Evolutionary conservation across 2,329 filamentous ascomycete genomes (phyloP).

Genomic region (Botryotinia calthae): DNA sequence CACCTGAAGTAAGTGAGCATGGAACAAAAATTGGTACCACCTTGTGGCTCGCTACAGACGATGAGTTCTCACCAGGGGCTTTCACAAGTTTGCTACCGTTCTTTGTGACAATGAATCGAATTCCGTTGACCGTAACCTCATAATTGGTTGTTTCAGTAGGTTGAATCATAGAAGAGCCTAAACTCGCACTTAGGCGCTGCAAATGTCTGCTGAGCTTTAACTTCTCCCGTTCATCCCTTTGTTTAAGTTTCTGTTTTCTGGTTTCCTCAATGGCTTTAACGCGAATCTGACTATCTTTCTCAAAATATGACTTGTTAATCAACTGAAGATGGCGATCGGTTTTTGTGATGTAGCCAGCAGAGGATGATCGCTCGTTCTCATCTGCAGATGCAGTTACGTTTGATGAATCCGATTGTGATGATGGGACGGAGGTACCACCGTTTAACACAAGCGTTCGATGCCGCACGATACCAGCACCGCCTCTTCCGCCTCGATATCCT

Average conservation of each 20-base stretch:
- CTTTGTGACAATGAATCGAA: slow-evolving; percentile 69
- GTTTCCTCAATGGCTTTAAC: slow-evolving; percentile 71
- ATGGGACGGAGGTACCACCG: slow-evolving; percentile 29
- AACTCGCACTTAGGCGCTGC: slow-evolving; percentile 39
- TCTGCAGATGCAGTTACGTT: slow-evolving; percentile 24
- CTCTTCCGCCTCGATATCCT: slow-evolving; percentile 41
- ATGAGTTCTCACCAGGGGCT: slow-evolving; percentile 57
- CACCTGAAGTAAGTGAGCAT: slow-evolving; percentile 47
- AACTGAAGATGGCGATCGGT: slow-evolving; percentile 76
- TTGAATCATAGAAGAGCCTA: slow-evolving; percentile 16
- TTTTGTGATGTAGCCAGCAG: slow-evolving; percentile 64
- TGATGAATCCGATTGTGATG: slow-evolving; percentile 23
- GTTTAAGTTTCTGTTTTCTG: slow-evolving; percentile 53
- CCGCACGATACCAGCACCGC: slow-evolving; percentile 44
- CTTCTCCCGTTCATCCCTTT: slow-evolving; percentile 57
- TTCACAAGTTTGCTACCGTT: slow-evolving; percentile 82
- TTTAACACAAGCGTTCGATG: slow-evolving; percentile 67
- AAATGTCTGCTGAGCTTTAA: slow-evolving; percentile 52
- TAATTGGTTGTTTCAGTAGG: slow-evolving; percentile 44
- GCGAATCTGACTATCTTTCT: slow-evolving; percentile 68
- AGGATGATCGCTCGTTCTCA: slow-evolving; percentile 26
- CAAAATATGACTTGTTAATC: slow-evolving; percentile 76
- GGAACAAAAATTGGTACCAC: slow-evolving; percentile 18
- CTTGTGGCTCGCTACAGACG: slow-evolving; percentile 19
- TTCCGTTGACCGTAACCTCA: slow-evolving; percentile 67